Percentiles rank a stretch among this genome's conserved stretches.
phyloP scores from a whole-genome alignment of 2,329 filamentous ascomycete species.

The Fusarium haematococcum region DNA sequence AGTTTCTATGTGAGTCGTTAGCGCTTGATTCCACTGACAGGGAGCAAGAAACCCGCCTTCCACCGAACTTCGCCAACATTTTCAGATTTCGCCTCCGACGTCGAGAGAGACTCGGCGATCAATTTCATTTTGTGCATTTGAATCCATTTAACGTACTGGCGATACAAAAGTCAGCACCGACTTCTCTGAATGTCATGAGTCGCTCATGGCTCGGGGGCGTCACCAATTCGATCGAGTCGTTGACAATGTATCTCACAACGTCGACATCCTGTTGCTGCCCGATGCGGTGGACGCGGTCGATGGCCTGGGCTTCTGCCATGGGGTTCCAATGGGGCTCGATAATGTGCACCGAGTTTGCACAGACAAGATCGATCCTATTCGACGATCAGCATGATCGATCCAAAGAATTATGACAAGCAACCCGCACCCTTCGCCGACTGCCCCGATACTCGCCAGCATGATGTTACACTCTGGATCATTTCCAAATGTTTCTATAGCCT shows the following conservation, averaged over 20 bases:
- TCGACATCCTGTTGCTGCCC: background rate
- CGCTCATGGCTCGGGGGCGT: background rate
- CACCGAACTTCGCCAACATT: background rate
- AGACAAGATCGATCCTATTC: background rate
- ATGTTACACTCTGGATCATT: background rate
- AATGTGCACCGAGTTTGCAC: background rate
- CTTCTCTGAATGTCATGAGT: background rate
- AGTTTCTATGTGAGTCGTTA: background rate
- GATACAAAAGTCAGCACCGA: background rate
- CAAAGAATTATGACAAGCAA: background rate
- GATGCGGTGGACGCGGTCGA: background rate
- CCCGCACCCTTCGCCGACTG: background rate
- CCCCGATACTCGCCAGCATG: background rate
- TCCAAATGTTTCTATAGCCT: background rate
- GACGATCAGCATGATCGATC: background rate
- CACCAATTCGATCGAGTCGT: background rate
- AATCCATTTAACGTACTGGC: background rate
- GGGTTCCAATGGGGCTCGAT: background rate
- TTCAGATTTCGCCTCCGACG: background rate
- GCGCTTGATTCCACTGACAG: background rate
- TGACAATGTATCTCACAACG: background rate
- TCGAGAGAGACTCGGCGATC: background rate
- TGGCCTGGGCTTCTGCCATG: background rate
- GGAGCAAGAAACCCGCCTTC: background rate
- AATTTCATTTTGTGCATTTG: background rate